Percentiles rank a stretch among this genome's conserved stretches.
phyloP scores from a whole-genome alignment of 305 asterid species.

The Nicotiana rustica region DNA sequence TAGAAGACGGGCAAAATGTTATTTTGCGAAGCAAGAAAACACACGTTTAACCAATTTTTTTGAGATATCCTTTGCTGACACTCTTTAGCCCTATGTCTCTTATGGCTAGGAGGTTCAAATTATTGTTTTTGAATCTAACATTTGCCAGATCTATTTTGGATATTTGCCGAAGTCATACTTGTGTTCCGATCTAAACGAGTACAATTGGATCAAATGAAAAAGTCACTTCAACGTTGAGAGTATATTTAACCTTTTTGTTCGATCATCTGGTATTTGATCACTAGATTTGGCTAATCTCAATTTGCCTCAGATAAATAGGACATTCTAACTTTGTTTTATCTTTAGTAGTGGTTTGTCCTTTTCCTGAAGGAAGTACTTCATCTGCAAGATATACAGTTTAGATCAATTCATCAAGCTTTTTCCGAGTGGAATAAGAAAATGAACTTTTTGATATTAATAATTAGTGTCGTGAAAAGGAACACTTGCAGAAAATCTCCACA shows the following conservation, averaged over 20 bases:
- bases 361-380: too few species aligned
- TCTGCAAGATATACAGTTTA: too few species aligned
- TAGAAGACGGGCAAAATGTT: neutral
- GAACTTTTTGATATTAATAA: too few species aligned
- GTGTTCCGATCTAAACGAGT: neutral
- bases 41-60: neutral
- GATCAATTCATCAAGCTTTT: too few species aligned
- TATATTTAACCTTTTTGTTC: neutral
- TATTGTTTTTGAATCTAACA: slow-evolving; percentile 2
- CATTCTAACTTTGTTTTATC: too few species aligned
- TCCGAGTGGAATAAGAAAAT: too few species aligned
- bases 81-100: neutral
- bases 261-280: neutral
- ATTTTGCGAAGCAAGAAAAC: neutral
- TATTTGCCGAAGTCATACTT: neutral
- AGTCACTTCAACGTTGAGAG: neutral
- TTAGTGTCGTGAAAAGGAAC: too few species aligned
- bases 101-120: neutral
- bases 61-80: neutral
- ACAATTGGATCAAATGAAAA: neutral
- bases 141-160: neutral
- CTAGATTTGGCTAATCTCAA: too few species aligned
- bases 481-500: too few species aligned
- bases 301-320: too few species aligned
- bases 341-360: too few species aligned